Evolutionary conservation across 345 rosid species (phyloP).

Genomic region (Citrus mangshanensis): DNA sequence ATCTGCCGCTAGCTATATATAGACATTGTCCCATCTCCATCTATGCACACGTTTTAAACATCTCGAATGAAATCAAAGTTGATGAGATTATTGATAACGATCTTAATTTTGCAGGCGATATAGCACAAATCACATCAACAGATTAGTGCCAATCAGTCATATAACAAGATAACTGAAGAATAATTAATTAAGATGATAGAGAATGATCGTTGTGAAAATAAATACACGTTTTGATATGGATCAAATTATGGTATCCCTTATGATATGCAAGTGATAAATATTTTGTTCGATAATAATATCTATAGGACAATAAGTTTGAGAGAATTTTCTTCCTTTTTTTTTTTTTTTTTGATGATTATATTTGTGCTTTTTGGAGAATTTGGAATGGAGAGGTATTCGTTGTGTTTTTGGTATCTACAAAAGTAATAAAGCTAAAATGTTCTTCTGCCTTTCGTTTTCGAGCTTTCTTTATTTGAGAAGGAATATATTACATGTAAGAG

Average conservation of each 20-base stretch:
- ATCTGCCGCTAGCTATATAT: not conserved
- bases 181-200: not conserved
- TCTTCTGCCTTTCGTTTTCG: constrained; percentile 7
- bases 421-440: constrained; percentile 21
- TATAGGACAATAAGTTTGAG: constrained; percentile 4
- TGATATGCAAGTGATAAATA: not conserved
- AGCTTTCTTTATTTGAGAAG: not conserved
- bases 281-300: constrained; percentile 6
- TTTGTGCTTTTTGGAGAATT: constrained; percentile 10
- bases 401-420: constrained; percentile 23
- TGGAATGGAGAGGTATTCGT: constrained; percentile 23
- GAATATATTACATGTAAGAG: not conserved
- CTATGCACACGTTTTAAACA: not conserved
- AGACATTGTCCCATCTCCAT: not conserved
- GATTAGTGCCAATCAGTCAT: not conserved
- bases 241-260: not conserved
- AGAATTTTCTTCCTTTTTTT: not conserved
- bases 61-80: not conserved
- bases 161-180: constrained; percentile 4
- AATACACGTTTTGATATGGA: not conserved
- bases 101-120: not conserved
- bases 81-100: not conserved
- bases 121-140: not conserved
- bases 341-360: no score
- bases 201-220: not conserved